phyloP scores from a whole-genome alignment of 495 filamentous ascomycete genomes.

The Beverwykella pulmonaria region DNA sequence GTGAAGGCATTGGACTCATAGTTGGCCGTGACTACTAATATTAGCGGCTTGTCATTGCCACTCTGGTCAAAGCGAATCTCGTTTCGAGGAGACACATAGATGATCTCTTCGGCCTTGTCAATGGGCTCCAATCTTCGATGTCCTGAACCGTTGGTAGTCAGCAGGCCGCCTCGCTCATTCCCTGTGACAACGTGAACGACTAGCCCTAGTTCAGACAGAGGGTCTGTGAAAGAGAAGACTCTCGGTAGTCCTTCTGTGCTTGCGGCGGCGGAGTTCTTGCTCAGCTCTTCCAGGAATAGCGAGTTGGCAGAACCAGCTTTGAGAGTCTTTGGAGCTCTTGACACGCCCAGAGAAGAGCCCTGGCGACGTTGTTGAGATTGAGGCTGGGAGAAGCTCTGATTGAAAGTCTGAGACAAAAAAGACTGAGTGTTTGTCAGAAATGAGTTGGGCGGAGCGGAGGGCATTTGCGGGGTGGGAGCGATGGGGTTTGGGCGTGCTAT shows the following conservation, averaged over 20 bases:
- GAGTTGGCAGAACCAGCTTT: conserved; percentile 19
- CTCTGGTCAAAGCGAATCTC: conserved; percentile 49
- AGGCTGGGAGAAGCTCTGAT: conserved; percentile 33
- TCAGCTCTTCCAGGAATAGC: conserved; percentile 33
- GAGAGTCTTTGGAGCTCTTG: conserved; percentile 10
- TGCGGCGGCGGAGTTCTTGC: conserved; percentile 15
- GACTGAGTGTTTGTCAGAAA: conserved; percentile 59
- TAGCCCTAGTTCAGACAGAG: conserved; percentile 80
- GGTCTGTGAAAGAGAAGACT: conserved; percentile 83
- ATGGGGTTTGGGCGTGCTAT: conserved; percentile 44
- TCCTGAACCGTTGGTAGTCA: conserved; percentile 28
- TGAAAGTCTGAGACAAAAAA: conserved; percentile 51
- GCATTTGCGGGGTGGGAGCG: conserved; percentile 44
- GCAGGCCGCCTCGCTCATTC: conserved; percentile 18
- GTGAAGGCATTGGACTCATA: conserved; percentile 70
- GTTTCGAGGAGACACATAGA: conserved; percentile 70
- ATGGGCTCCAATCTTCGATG: conserved; percentile 55
- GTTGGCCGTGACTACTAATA: conserved; percentile 82
- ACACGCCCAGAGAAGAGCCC: conserved; percentile 22
- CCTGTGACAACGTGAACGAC: conserved; percentile 57
- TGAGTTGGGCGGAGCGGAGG: conserved; percentile 71
- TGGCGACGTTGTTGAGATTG: conserved; percentile 13
- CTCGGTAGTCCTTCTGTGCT: conserved; percentile 65
- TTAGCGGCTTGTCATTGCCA: conserved; percentile 52
- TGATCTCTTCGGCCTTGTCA: conserved; percentile 71